Evolutionary conservation across 2,329 filamentous ascomycete genomes (phyloP).

Genomic region (Claviceps fusiformis): DNA sequence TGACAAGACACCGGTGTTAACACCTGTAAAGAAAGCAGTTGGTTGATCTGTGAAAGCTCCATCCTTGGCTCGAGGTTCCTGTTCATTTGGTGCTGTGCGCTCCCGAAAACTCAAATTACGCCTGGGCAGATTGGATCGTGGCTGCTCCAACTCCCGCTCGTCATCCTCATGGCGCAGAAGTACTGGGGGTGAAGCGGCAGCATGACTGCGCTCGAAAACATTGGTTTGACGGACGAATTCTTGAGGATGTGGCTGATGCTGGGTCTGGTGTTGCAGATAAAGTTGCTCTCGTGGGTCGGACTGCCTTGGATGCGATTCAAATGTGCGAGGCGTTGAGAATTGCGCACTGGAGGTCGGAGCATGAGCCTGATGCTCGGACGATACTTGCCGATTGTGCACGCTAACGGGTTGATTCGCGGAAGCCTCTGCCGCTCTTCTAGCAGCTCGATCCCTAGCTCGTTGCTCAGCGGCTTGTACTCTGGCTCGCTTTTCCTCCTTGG

Average conservation of each 20-base stretch:
- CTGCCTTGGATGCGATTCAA: neutral
- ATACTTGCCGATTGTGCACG: conserved; percentile 12
- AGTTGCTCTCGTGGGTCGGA: neutral
- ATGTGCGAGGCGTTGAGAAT: neutral
- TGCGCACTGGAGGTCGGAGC: neutral
- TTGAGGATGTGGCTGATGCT: neutral
- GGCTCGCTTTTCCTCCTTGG: conserved; percentile 88
- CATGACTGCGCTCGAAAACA: conserved; percentile 6
- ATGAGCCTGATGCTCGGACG: neutral
- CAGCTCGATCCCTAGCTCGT: conserved; percentile 49
- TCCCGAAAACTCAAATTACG: conserved; percentile 50
- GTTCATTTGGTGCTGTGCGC: conserved; percentile 33
- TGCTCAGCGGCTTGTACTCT: conserved; percentile 72
- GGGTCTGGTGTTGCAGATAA: neutral
- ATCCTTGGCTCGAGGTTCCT: conserved; percentile 19
- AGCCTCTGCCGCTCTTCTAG: conserved; percentile 20
- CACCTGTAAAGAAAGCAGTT: conserved; percentile 11
- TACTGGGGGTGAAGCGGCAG: conserved; percentile 11
- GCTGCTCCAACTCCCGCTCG: conserved; percentile 8
- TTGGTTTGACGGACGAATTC: neutral
- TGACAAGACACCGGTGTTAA: conserved; percentile 21
- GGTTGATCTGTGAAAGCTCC: conserved; percentile 10
- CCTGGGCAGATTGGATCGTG: conserved; percentile 27
- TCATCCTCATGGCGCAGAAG: conserved; percentile 8
- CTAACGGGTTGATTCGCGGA: conserved; percentile 10